phyloP scores from a whole-genome alignment of 2,329 filamentous ascomycete species.

The Aspergillus ruber region DNA sequence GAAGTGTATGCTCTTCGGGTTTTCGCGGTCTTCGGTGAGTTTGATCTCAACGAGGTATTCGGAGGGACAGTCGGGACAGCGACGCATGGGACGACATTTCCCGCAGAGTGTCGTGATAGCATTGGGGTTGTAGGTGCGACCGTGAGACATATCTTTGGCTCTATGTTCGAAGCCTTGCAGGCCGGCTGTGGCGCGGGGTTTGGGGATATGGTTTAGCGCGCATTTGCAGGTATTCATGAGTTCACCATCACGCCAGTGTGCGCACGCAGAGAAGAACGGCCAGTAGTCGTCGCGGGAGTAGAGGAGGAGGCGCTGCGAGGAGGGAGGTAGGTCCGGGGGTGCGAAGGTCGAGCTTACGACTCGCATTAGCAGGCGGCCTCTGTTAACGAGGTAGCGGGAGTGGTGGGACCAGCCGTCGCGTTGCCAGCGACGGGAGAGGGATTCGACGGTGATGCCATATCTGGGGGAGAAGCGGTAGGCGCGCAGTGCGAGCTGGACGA shows the following conservation, averaged over 20 bases:
- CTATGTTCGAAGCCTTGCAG: slow-evolving; percentile 38
- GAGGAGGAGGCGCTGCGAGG: slow-evolving; percentile 49
- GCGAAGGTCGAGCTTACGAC: slow-evolving; percentile 51
- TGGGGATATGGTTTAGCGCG: slow-evolving; percentile 52
- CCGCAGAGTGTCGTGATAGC: slow-evolving; percentile 47
- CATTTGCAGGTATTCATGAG: slow-evolving; percentile 58
- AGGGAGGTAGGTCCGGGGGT: slow-evolving; percentile 45
- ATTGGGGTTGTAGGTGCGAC: slow-evolving; percentile 27
- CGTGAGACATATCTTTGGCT: slow-evolving; percentile 28
- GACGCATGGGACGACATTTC: slow-evolving; percentile 52
- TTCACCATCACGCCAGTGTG: slow-evolving; percentile 57
- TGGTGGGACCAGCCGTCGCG: slow-evolving; percentile 51
- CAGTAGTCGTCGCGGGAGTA: slow-evolving; percentile 56
- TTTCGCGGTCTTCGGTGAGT: slow-evolving; percentile 49
- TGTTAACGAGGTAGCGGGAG: slow-evolving; percentile 49
- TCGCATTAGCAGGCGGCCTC: slow-evolving; percentile 52
- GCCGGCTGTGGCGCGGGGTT: slow-evolving; percentile 33
- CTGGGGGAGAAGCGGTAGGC: slow-evolving; percentile 40
- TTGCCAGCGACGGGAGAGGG: slow-evolving; percentile 50
- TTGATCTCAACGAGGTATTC: slow-evolving; percentile 58
- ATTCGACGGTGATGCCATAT: slow-evolving; percentile 44
- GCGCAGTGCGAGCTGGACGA: slow-evolving; percentile 52
- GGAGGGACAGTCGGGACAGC: slow-evolving; percentile 56
- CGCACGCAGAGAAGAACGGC: slow-evolving; percentile 57
- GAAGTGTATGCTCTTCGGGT: slow-evolving; percentile 41